Base-by-base conservation (phyloP, 257 asterid species). In the Anisodus acutangulus region DNA sequence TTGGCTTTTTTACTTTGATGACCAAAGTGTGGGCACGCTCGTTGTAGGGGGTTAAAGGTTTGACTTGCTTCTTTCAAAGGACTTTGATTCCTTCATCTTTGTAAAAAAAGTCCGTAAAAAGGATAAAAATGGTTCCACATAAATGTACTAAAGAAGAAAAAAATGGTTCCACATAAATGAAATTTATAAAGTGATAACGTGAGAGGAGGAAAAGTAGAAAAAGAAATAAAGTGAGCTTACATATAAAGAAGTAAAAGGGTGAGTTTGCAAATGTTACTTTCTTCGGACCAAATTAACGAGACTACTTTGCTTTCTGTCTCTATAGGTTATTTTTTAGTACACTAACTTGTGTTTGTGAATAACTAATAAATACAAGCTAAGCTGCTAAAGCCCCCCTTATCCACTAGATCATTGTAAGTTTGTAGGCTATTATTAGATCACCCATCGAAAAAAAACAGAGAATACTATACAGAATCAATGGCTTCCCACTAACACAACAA, bases 31-130 rank as follows among this genome's bases (percentile, higher is more conserved):
- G 87, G 85, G 85, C 90, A 88, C 90, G 90, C 87, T 84, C 68
- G 47, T 72, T 68, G 55, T 41, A 10, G 16, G 16, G 59, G 72
- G 15, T 80, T 83, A 85, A 2, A 85, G 87, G 53, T 88, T 88
- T 88, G 90, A 88, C 90, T 88, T 88, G 68, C 58, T 41, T 49
- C 49, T 80, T 87, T 88, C 79, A 83, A 87, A 76, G 84, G 87
- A 49, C 83, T 82, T 31, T 19, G 84, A 87, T 85, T 72, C 64
- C 39, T 49, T 58, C 19, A 35, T 83, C 78, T 81, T 63, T 81
- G 78, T 49, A 16, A 37, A 22, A 22, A 47, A 59, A 63, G 51
- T 8, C 26, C 26, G 12, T 74, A 55, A 80, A 69, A 72, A 15
- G n/a, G 9, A 54, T 64, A 47, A 63, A 15, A 39, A 63, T 31